Conservation (phyloP, 306 rosid species). For the Cucurbita maxima region DNA sequence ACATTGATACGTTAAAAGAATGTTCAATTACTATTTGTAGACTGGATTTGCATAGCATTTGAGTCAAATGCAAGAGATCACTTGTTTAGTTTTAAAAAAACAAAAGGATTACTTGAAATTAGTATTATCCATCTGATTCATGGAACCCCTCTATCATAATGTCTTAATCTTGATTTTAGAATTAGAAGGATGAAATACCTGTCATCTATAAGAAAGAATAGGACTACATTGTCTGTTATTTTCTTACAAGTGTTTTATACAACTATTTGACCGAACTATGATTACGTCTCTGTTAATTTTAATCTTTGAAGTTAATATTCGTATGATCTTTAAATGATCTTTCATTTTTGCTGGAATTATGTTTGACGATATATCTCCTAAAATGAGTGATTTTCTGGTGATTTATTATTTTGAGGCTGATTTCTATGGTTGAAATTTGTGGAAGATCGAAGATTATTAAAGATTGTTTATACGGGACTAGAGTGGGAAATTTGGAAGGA, state of each 20-base stretch:
- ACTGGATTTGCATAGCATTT: neutral
- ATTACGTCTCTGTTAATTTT: neutral
- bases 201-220: neutral
- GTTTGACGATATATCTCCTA: neutral
- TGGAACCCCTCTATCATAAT: neutral
- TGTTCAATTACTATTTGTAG: neutral
- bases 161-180: neutral
- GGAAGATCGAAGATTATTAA: neutral
- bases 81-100: neutral
- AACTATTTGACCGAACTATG: neutral
- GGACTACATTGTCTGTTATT: neutral
- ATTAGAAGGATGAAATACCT: neutral
- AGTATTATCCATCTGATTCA: neutral
- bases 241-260: neutral
- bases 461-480: neutral
- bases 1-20: neutral
- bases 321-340: neutral
- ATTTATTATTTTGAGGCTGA: neutral
- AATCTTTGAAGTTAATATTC: neutral
- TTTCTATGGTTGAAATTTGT: neutral
- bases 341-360: neutral
- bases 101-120: neutral
- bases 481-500: neutral
- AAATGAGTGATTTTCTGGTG: neutral
- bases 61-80: neutral